These are phyloP conservation scores for Ganoderma resinaceum DNA, from an alignment of 1,284 basidiomycete species.

Conservation along the genomic window DNA sequence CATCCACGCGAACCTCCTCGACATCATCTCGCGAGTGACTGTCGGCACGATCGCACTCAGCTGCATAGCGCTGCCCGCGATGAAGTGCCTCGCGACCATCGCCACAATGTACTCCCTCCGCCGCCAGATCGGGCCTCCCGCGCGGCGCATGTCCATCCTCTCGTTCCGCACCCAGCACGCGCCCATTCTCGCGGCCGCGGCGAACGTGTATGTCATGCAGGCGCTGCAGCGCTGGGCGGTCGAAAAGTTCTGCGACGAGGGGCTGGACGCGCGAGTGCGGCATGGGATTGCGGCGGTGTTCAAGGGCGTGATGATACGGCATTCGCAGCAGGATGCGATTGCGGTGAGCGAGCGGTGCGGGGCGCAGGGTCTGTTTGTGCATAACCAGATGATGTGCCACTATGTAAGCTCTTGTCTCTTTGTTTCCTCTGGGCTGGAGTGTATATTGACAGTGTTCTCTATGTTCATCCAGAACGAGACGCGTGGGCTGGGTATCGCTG, in stretches of 20 bases:
- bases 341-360: slow-evolving; percentile 54
- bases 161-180: slow-evolving; percentile 55
- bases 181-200: slow-evolving; percentile 49
- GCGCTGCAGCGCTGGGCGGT: slow-evolving; percentile 41
- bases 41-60: slow-evolving; percentile 48
- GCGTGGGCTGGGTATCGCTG: slow-evolving; percentile 50
- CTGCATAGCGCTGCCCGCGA: slow-evolving; percentile 39
- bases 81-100: slow-evolving; percentile 44
- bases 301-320: slow-evolving; percentile 47
- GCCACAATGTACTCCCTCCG: slow-evolving; percentile 51
- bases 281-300: slow-evolving; percentile 49
- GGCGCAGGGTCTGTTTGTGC: slow-evolving; percentile 53
- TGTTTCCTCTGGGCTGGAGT: background rate
- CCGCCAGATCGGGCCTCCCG: slow-evolving; percentile 40
- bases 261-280: slow-evolving; percentile 41
- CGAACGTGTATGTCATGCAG: slow-evolving; percentile 49
- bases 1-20: slow-evolving; percentile 41
- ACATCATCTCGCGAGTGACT: slow-evolving; percentile 47
- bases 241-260: slow-evolving; percentile 39
- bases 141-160: slow-evolving; percentile 45
- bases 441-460: background rate
- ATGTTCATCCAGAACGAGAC: slow-evolving; percentile 40
- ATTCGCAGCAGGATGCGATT: slow-evolving; percentile 39
- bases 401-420: slow-evolving; percentile 42
- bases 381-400: slow-evolving; percentile 48